phyloP scores from a whole-genome alignment of 345 rosid species.

The Isatis tinctoria region DNA sequence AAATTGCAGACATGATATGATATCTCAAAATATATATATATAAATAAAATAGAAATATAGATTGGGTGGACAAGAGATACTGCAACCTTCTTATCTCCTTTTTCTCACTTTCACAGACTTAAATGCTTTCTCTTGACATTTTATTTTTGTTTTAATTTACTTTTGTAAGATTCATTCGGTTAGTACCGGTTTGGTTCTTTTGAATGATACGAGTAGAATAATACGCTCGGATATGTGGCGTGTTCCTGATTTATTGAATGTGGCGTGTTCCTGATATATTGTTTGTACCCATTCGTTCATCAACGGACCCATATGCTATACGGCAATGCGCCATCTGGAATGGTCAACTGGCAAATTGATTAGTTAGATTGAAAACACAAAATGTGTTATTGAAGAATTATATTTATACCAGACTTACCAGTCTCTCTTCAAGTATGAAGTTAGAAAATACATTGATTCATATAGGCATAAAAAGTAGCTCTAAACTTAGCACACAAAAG shows the following conservation, averaged over 20 bases:
- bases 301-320: background rate
- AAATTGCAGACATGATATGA: background rate
- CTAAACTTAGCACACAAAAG: too few relatives aligned
- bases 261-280: too few relatives aligned
- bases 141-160: conserved; percentile 13
- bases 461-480: too few relatives aligned
- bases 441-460: too few relatives aligned
- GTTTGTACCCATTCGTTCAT: background rate
- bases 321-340: background rate
- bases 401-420: too few relatives aligned
- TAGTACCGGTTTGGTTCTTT: background rate
- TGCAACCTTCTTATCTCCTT: conserved; percentile 27
- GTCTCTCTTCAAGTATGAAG: too few relatives aligned
- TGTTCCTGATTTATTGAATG: background rate
- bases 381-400: background rate
- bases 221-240: background rate
- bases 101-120: conserved; percentile 26
- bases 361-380: background rate
- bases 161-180: conserved; percentile 11
- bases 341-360: too few relatives aligned
- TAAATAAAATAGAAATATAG: background rate
- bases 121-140: conserved; percentile 27
- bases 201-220: too few relatives aligned
- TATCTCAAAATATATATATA: background rate
- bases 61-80: conserved; percentile 30